Base-by-base conservation (phyloP, 495 filamentous ascomycete genomes). In the Lineolata rhizophorae region DNA sequence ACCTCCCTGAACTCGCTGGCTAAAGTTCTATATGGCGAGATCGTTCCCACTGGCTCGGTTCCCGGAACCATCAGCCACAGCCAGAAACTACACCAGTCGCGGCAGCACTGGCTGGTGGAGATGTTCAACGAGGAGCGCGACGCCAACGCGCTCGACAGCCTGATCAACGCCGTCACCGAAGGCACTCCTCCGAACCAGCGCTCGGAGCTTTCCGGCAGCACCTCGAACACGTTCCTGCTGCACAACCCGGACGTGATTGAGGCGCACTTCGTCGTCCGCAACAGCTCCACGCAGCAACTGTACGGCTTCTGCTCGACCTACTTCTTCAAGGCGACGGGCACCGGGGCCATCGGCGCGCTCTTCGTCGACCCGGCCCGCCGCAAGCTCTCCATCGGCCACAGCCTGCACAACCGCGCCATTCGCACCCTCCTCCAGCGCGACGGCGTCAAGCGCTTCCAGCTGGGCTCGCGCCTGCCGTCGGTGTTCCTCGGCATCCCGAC, bases 251-350 rank as follows among this genome's bases (percentile, higher is more conserved):
- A 70, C 13, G 52, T 85, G 19, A 67, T 78, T 30, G 79, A 85
- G 49, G 57, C 73, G 6, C 82, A 92, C 44, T 91, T 80, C 47
- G 78, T 91, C 13, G 82, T 92, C 28, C 76, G 82, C 5, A 92
- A 91, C 52, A 84, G 75, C 53, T 83, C 70, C 49, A 92, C 82
- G 1, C 71, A 77, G 29, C 77, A 75, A 0, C 53, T 92, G 5
- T 90, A 85, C 49, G 82, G 82, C 15, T 92, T 92, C 50, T 81
- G 77, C 47, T 71, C 78, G 0, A 90, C 82, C 6, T 91, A 87
- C 46, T 80, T 64, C 50, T 70, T 74, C 51, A 66, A 65, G 27
- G 64, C 65, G 1, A 67, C 64, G 2, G 61, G 62, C 20, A 74
- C 71, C 2, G 82, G 77, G 9, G 72, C 76, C n/a, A 69, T 92